Conservation (phyloP, 1,284 basidiomycete genomes). For the Trichosporon inkin region DNA sequence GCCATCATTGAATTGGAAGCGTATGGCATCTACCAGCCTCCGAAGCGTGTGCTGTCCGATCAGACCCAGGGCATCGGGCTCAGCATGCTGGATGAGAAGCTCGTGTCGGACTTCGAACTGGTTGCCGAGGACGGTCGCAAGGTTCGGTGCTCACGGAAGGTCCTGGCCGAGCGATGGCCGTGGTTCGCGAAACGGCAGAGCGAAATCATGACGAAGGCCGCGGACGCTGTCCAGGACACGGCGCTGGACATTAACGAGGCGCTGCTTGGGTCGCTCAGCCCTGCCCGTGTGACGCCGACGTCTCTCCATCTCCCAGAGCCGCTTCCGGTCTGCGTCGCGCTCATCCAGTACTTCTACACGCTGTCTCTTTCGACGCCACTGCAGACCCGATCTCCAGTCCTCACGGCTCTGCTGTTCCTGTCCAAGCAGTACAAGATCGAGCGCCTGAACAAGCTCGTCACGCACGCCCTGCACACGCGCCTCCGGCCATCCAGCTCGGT, state of each 20-base stretch:
- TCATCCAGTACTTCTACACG: conserved; percentile 90
- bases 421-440: conserved; percentile 74
- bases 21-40: conserved; percentile 87
- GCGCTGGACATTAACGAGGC: conserved; percentile 41
- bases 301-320: conserved; percentile 78
- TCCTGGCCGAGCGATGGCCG: conserved; percentile 82
- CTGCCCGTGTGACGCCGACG: conserved; percentile 56
- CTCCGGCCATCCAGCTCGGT: conserved; percentile 78
- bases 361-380: conserved; percentile 77
- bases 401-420: conserved; percentile 79
- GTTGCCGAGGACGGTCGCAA: conserved; percentile 82
- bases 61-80: conserved; percentile 63
- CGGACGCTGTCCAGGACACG: conserved; percentile 26
- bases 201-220: conserved; percentile 22
- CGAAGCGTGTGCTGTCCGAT: conserved; percentile 63
- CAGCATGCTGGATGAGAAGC: conserved; percentile 68
- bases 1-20: conserved; percentile 87
- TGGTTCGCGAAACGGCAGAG: conserved; percentile 79
- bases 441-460: conserved; percentile 71
- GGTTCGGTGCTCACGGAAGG: conserved; percentile 72
- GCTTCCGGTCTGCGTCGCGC: conserved; percentile 78
- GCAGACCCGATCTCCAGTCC: conserved; percentile 81
- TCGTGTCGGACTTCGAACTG: conserved; percentile 80
- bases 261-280: conserved; percentile 36
- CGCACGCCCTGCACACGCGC: conserved; percentile 85